Percentiles rank a stretch among this genome's conserved stretches.
Evolutionary conservation across 2,329 filamentous ascomycete species (phyloP).

Genomic region (Chaetomiaceae sp.): DNA sequence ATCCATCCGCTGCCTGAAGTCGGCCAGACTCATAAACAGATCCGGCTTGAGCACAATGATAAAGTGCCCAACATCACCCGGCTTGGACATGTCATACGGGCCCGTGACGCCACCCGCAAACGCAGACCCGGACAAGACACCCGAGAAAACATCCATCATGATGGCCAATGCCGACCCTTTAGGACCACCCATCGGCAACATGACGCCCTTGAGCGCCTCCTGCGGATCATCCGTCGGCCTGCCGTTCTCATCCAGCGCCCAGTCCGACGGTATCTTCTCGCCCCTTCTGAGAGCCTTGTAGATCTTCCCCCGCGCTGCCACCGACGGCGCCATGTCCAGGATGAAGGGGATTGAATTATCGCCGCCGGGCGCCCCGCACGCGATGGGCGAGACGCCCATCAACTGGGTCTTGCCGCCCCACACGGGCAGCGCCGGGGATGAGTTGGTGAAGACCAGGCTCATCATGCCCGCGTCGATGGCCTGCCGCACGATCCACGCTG

Average conservation of each 20-base stretch:
- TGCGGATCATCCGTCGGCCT: conserved; percentile 66
- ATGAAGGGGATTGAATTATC: conserved; percentile 54
- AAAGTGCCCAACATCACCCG: conserved; percentile 71
- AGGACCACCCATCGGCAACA: conserved; percentile 81
- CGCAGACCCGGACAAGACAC: conserved; percentile 69
- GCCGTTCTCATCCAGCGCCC: conserved; percentile 71
- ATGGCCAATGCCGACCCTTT: conserved; percentile 74
- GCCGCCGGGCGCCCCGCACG: conserved; percentile 68
- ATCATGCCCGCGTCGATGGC: conserved; percentile 69
- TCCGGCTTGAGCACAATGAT: conserved; percentile 69
- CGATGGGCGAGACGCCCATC: conserved; percentile 69
- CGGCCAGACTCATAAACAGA: conserved; percentile 65
- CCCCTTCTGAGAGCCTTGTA: conserved; percentile 64
- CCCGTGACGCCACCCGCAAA: conserved; percentile 74
- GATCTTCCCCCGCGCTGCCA: conserved; percentile 68
- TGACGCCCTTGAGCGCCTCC: conserved; percentile 68
- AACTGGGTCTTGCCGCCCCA: conserved; percentile 66
- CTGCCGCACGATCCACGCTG: conserved; percentile 73
- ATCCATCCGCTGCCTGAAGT: conserved; percentile 61
- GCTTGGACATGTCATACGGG: conserved; percentile 67
- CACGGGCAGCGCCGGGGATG: conserved; percentile 65
- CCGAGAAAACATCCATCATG: conserved; percentile 89
- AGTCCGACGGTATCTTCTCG: conserved; percentile 66
- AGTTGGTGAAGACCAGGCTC: conserved; percentile 67
- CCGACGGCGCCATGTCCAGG: conserved; percentile 68